Base-by-base conservation (phyloP, 176 grass and related monocot genomes). In the Aegilops longissima region DNA sequence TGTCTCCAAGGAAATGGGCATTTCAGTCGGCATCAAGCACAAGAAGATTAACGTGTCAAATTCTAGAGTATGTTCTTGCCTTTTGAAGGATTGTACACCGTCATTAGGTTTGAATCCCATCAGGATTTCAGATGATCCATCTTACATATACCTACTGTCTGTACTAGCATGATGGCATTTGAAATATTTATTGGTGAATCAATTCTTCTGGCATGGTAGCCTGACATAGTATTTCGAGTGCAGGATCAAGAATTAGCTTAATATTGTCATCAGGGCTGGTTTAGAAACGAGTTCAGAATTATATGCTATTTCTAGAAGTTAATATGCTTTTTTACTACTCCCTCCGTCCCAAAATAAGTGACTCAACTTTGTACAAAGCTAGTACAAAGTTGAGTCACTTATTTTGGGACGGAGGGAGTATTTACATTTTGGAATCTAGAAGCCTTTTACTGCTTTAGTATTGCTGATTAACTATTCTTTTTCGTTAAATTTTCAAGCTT, bases 31-130 rank as follows among this genome's bases (percentile, higher is more conserved):
- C 77, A 82, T 99, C 83, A 99, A 96, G 89, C 97, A 99, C 82
- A 99, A 99, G 90, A 99, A 99, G 87, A 99, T 99, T 77, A 99
- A 99, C 78, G 91, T 99, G 59, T 99, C 97, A 20, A 92, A 99
- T 75, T 86, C 94, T 83, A 88, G 97, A 81, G 97, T 99, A 89
- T 84, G 94, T 86, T 67, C 33, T 85, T 67, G 45, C 70, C 67
- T 66, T 61, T 89, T 74, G 27, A 70, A 85, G 20, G 29, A 67
- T 79, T 63, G 42, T 72, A 45, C 40, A 79, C 44, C 30, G 45
- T 76, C 77, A 17, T 74, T 74, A 61, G 33, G 9, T 61, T 49
- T n/a, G 16, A 12, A 84, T 84, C 24, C 25, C n/a, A 49, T 64
- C 76, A 85, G 29, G 54, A 82, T 45, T 47, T 14, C 31, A 42